phyloP scores from a whole-genome alignment of 2,329 filamentous ascomycete genomes.

The Phyllosticta ampelicida region DNA sequence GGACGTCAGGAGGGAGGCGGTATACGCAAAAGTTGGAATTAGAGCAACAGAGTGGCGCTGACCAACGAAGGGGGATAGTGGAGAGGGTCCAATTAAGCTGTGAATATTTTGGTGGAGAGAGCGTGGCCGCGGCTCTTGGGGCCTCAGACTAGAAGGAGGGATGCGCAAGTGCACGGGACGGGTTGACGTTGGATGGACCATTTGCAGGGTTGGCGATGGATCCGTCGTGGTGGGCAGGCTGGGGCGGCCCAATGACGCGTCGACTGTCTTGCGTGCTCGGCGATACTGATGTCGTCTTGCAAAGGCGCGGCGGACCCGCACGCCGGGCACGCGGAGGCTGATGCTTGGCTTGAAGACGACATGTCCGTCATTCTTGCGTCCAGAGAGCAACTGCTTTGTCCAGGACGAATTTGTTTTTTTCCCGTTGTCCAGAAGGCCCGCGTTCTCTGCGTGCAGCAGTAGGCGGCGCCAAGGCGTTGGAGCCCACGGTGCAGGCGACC shows the following conservation, averaged over 20 bases:
- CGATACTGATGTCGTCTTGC: conserved; percentile 9
- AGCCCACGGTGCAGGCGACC: too few species aligned
- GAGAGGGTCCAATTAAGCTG: neutral
- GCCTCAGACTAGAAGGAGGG: neutral
- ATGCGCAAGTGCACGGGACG: neutral
- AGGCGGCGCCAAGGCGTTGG: too few species aligned
- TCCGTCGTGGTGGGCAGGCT: neutral
- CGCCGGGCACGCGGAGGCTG: neutral
- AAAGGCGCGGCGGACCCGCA: neutral
- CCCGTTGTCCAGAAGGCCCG: neutral
- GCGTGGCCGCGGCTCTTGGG: neutral
- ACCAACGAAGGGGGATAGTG: neutral
- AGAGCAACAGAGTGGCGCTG: neutral
- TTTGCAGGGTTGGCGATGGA: neutral
- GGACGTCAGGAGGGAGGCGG: neutral
- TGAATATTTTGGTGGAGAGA: neutral
- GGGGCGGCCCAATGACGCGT: conserved; percentile 1
- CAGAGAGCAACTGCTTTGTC: neutral
- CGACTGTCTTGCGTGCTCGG: conserved; percentile 9
- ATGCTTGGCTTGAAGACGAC: neutral
- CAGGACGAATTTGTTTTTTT: neutral
- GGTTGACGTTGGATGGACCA: neutral
- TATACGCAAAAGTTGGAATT: neutral
- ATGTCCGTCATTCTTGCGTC: too few species aligned
- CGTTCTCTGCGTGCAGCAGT: neutral